phyloP scores from a whole-genome alignment of 1,139 yeast genomes.

The Hanseniaspora gamundiae region DNA sequence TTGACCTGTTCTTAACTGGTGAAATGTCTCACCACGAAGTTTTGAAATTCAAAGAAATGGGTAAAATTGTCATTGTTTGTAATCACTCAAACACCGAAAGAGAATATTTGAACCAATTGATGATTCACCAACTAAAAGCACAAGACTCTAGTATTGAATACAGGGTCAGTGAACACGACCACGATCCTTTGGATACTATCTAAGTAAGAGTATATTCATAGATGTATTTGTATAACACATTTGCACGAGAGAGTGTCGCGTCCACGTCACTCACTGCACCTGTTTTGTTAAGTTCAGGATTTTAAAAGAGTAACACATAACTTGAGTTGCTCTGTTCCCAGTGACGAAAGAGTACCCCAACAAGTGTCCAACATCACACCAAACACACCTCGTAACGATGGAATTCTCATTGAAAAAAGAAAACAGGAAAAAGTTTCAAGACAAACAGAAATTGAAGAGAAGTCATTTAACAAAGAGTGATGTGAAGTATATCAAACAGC shows the following conservation, averaged over 20 bases:
- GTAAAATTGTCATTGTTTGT: constrained; percentile 60
- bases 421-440: constrained; percentile 23
- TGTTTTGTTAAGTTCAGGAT: too few species aligned
- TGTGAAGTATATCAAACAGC: constrained; percentile 17
- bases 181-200: not conserved
- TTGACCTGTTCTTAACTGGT: constrained; percentile 80
- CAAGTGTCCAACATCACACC: too few species aligned
- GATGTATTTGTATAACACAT: too few species aligned
- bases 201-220: not conserved
- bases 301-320: too few species aligned
- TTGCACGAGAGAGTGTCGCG: too few species aligned
- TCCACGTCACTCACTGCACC: too few species aligned
- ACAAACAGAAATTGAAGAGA: constrained; percentile 21
- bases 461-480: constrained; percentile 24
- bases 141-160: not conserved
- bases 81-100: constrained; percentile 92
- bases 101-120: constrained; percentile 45
- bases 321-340: too few species aligned
- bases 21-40: constrained; percentile 92
- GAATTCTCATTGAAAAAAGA: constrained; percentile 18
- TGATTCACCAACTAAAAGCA: constrained; percentile 22
- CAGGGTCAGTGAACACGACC: not conserved
- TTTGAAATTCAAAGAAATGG: constrained; percentile 56
- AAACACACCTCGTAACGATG: too few species aligned
- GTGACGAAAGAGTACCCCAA: too few species aligned